phyloP scores from a whole-genome alignment of 2,329 filamentous ascomycete species.

The Orbilia oligospora region DNA sequence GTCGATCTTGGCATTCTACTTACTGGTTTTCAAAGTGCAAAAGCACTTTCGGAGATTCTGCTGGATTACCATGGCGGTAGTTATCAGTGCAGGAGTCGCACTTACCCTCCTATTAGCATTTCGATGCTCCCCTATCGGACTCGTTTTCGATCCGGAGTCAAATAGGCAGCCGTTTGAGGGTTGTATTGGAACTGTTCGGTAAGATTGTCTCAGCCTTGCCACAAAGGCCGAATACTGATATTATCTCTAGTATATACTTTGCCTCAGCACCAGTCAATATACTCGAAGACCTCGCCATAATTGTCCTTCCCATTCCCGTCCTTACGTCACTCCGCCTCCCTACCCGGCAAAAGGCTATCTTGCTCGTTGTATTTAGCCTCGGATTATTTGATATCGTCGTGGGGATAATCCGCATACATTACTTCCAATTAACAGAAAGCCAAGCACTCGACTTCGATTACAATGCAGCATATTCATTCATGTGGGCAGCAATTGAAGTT shows the following conservation, averaged over 20 bases:
- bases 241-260: conserved; percentile 75
- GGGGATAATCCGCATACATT: conserved; percentile 90
- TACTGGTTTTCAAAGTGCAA: conserved; percentile 84
- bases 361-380: conserved; percentile 87
- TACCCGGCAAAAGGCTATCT: conserved; percentile 85
- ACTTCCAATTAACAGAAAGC: conserved; percentile 80
- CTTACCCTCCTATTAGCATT: conserved; percentile 89
- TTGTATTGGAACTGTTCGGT: conserved; percentile 58
- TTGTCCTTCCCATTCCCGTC: conserved; percentile 89
- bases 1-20: conserved; percentile 91
- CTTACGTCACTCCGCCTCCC: conserved; percentile 88
- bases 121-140: conserved; percentile 82
- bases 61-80: conserved; percentile 81
- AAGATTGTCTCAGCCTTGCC: conserved; percentile 13
- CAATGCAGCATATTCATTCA: conserved; percentile 86
- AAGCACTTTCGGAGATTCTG: conserved; percentile 84
- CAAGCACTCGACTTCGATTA: conserved; percentile 73
- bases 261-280: conserved; percentile 91
- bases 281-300: conserved; percentile 87
- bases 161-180: conserved; percentile 58
- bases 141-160: conserved; percentile 72
- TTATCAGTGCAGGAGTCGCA: conserved; percentile 82
- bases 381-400: conserved; percentile 90
- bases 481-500: conserved; percentile 95
- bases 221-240: conserved; percentile 14